Percentiles rank a stretch among this genome's conserved stretches.
Conservation (phyloP, 176 grass and related monocot species). For the Cymbopogon citratus region DNA sequence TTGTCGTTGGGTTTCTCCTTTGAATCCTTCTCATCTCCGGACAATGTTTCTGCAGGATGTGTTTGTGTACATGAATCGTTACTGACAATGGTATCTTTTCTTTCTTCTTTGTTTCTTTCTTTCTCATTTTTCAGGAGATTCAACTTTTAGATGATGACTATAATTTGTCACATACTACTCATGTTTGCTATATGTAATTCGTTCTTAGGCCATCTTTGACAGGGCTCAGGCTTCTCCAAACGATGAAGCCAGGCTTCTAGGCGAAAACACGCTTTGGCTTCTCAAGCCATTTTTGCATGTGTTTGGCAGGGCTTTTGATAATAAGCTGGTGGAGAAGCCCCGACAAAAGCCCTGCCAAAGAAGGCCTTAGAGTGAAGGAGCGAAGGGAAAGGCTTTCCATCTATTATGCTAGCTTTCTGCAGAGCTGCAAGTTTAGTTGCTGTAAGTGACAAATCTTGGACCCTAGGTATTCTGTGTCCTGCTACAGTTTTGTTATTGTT, state of each 20-base stretch:
- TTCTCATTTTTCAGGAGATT: not conserved
- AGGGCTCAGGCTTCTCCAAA: too few relatives aligned
- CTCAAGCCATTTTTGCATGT: not conserved
- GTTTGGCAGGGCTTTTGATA: not conserved
- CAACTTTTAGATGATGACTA: not conserved
- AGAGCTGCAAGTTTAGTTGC: slow-evolving; percentile 6
- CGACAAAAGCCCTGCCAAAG: not conserved
- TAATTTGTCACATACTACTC: not conserved
- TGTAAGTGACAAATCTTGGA: slow-evolving; percentile 1
- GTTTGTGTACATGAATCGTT: not conserved
- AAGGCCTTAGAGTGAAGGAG: not conserved
- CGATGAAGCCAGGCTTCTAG: not conserved
- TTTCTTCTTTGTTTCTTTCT: not conserved
- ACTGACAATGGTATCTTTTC: not conserved
- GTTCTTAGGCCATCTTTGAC: not conserved
- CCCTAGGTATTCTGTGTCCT: slow-evolving; percentile 13
- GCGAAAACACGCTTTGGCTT: not conserved
- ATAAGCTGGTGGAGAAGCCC: not conserved
- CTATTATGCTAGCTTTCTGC: not conserved
- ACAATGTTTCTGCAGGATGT: not conserved
- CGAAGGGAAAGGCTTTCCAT: not conserved
- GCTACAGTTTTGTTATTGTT: slow-evolving; percentile 8
- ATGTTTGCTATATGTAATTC: not conserved
- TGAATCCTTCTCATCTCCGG: not conserved
- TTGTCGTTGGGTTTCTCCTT: not conserved